Evolutionary conservation across 805 yeast genomes (phyloP).

Genomic region (Yarrowia deformans): DNA sequence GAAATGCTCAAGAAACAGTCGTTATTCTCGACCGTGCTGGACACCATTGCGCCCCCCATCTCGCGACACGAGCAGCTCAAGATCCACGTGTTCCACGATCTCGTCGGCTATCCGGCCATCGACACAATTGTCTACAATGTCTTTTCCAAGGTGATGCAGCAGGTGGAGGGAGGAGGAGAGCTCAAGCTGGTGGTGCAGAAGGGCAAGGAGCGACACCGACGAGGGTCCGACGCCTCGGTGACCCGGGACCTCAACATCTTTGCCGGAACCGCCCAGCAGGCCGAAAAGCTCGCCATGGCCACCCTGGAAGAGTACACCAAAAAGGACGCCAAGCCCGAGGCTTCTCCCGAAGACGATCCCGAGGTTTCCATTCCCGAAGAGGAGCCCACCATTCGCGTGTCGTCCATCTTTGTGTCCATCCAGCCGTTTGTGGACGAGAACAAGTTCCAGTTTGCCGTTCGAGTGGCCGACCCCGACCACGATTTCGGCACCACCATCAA

Average conservation of each 20-base stretch:
- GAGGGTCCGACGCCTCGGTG: constrained; percentile 49
- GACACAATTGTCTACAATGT: constrained; percentile 59
- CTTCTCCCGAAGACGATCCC: constrained; percentile 43
- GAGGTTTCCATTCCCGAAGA: constrained; percentile 41
- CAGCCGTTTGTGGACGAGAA: constrained; percentile 59
- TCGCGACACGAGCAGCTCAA: constrained; percentile 54
- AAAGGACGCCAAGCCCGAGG: constrained; percentile 45
- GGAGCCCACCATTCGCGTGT: constrained; percentile 50
- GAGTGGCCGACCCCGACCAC: constrained; percentile 80
- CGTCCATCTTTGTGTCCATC: constrained; percentile 74
- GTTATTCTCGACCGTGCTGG: constrained; percentile 52
- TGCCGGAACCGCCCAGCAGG: constrained; percentile 78
- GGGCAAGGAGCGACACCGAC: constrained; percentile 53
- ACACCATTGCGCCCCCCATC: constrained; percentile 57
- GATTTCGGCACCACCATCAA: constrained; percentile 73
- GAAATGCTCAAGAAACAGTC: constrained; percentile 45
- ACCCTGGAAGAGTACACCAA: constrained; percentile 77
- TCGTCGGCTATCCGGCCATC: constrained; percentile 57
- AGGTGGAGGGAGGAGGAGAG: constrained; percentile 74
- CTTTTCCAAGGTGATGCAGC: constrained; percentile 65
- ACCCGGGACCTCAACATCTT: constrained; percentile 69
- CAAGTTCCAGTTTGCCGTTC: constrained; percentile 72
- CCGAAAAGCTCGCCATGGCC: constrained; percentile 86
- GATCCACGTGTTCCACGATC: constrained; percentile 56
- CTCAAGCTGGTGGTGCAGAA: constrained; percentile 60